Percentiles rank a stretch among this genome's conserved stretches.
phyloP scores from a whole-genome alignment of 768 basidiomycete species.

The Serendipita sp. region DNA sequence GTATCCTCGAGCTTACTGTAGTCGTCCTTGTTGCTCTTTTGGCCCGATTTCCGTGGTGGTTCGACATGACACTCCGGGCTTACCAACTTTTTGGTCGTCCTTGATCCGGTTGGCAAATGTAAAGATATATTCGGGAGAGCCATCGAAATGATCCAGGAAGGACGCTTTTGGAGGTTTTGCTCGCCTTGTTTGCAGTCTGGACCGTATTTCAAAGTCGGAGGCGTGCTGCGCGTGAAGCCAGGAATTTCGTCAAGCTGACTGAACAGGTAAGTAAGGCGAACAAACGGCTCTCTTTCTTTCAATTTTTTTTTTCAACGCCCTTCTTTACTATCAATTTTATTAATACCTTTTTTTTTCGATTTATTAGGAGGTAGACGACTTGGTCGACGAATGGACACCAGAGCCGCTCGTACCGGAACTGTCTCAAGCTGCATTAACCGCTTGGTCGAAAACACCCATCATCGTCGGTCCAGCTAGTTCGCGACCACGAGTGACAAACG shows the following conservation, averaged over 20 bases:
- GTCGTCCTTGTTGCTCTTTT: no score
- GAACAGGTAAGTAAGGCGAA: slow-evolving; percentile 50
- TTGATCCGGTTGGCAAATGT: slow-evolving; percentile 21
- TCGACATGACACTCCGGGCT: no score
- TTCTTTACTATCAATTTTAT: background rate
- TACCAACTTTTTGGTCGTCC: no score
- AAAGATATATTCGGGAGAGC: slow-evolving; percentile 80
- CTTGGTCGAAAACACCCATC: slow-evolving; percentile 59
- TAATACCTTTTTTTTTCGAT: background rate
- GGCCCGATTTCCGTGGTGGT: no score
- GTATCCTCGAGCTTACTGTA: no score
- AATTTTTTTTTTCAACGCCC: slow-evolving; percentile 16
- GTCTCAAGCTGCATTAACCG: slow-evolving; percentile 38
- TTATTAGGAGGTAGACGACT: slow-evolving; percentile 80
- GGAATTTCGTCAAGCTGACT: slow-evolving; percentile 78
- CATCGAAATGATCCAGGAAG: slow-evolving; percentile 94
- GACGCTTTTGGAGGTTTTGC: slow-evolving; percentile 74
- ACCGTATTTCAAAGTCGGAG: slow-evolving; percentile 85
- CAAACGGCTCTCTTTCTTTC: background rate
- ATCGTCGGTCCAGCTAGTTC: slow-evolving; percentile 68
- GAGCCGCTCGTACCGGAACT: slow-evolving; percentile 62
- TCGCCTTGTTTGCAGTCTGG: slow-evolving; percentile 73
- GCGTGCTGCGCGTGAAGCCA: slow-evolving; percentile 63
- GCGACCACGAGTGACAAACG: slow-evolving; percentile 48
- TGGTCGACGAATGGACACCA: slow-evolving; percentile 89